Percentiles rank a stretch among this genome's conserved stretches.
Conservation (phyloP, 2,329 filamentous ascomycete species). For the Curvularia sp. region DNA sequence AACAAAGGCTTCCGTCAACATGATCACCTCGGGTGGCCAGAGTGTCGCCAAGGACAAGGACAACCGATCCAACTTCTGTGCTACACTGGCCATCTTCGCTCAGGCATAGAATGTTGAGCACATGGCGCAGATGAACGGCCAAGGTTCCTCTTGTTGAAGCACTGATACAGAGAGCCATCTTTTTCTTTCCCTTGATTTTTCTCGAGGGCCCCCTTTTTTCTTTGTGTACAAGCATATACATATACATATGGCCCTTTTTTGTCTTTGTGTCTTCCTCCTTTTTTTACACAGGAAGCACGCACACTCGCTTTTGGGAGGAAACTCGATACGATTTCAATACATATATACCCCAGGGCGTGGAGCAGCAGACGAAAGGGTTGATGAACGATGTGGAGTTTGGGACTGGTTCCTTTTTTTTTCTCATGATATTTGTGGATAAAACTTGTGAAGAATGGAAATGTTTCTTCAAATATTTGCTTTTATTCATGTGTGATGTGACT, state of each 20-base stretch:
- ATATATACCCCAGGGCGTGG: conserved; percentile 24
- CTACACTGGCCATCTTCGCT: conserved; percentile 53
- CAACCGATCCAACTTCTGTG: conserved; percentile 59
- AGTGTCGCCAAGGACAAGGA: conserved; percentile 51
- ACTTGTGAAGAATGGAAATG: not conserved
- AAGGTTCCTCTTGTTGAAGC: not conserved
- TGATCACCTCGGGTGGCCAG: conserved; percentile 53
- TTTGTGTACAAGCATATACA: conserved; percentile 30
- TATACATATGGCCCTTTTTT: conserved; percentile 25
- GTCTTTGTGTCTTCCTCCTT: conserved; percentile 7
- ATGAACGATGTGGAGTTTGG: conserved; percentile 13
- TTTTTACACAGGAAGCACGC: conserved; percentile 7
- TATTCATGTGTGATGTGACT: not conserved
- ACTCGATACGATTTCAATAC: conserved; percentile 15
- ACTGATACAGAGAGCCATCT: not conserved
- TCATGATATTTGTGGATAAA: not conserved
- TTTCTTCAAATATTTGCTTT: not conserved
- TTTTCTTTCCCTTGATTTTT: conserved; percentile 26
- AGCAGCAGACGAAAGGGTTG: not conserved
- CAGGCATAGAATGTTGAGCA: conserved; percentile 20
- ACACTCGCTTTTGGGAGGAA: conserved; percentile 25
- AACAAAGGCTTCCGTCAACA: conserved; percentile 59
- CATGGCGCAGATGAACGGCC: not conserved
- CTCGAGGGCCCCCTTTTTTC: conserved; percentile 14
- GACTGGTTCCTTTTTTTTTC: conserved; percentile 8